Percentiles rank a stretch among this genome's conserved stretches.
These are phyloP conservation scores for Boletus sensibilis DNA, from an alignment of 768 basidiomycete genomes.

Conservation along the genomic window DNA sequence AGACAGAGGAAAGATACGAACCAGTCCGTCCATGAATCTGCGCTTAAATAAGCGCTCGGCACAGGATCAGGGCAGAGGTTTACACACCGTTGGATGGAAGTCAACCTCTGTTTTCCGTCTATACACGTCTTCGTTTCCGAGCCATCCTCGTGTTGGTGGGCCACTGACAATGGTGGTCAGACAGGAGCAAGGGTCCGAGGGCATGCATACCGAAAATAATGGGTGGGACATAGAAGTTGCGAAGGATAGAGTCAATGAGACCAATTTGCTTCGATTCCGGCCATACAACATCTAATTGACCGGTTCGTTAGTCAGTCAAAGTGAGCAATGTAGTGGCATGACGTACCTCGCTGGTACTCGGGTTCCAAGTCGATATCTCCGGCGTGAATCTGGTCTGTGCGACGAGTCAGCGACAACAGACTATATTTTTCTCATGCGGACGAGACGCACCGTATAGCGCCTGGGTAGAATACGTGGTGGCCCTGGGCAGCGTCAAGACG, in stretches of 20 bases:
- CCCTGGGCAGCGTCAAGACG: conserved; percentile 53
- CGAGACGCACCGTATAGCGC: conserved; percentile 49
- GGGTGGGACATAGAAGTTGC: conserved; percentile 79
- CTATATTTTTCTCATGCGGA: too few relatives aligned
- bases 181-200: neutral
- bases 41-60: neutral
- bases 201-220: conserved; percentile 63
- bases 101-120: conserved; percentile 80
- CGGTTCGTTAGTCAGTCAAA: neutral
- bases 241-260: conserved; percentile 74
- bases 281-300: conserved; percentile 69
- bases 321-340: neutral
- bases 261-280: conserved; percentile 70
- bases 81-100: conserved; percentile 65
- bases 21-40: conserved; percentile 70
- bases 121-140: conserved; percentile 66
- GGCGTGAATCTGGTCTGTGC: conserved; percentile 60
- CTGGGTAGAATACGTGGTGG: conserved; percentile 64
- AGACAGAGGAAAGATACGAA: conserved; percentile 36
- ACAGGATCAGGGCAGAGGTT: neutral
- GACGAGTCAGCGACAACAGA: neutral
- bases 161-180: conserved; percentile 39
- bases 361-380: conserved; percentile 69
- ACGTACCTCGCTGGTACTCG: conserved; percentile 72
- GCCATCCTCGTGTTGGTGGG: conserved; percentile 54